Conservation (phyloP, 495 filamentous ascomycete species). For the Trichodelitschia bisporula region DNA sequence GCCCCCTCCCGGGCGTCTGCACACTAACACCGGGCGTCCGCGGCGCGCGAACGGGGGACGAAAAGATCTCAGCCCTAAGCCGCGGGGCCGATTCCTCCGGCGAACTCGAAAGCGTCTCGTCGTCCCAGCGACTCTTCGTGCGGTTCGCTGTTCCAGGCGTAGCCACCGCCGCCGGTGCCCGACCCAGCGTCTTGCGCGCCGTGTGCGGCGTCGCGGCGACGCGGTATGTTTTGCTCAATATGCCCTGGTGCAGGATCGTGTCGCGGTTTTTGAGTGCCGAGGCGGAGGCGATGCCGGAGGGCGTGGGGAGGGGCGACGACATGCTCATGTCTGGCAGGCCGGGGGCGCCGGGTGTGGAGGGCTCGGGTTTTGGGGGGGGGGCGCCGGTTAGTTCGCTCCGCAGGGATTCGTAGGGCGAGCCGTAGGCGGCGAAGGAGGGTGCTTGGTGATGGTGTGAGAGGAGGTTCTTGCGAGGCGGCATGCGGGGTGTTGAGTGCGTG, state of each 20-base stretch:
- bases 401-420: slow-evolving; percentile 41
- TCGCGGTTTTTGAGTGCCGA: slow-evolving; percentile 24
- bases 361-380: slow-evolving; percentile 19
- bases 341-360: slow-evolving; percentile 23
- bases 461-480: slow-evolving; percentile 8
- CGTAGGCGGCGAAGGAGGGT: slow-evolving; percentile 25
- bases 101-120: slow-evolving; percentile 51
- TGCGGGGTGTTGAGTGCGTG: slow-evolving; percentile 15
- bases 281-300: slow-evolving; percentile 7
- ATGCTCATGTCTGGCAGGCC: slow-evolving; percentile 31
- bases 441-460: no score
- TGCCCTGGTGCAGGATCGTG: slow-evolving; percentile 66
- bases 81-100: slow-evolving; percentile 59
- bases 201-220: slow-evolving; percentile 73
- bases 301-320: slow-evolving; percentile 18
- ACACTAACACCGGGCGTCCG: slow-evolving; percentile 58
- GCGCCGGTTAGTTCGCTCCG: slow-evolving; percentile 26
- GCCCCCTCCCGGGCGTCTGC: slow-evolving; percentile 33
- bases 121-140: slow-evolving; percentile 15
- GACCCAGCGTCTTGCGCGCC: slow-evolving; percentile 11
- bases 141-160: slow-evolving; percentile 13
- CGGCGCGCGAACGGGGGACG: slow-evolving; percentile 32
- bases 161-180: slow-evolving; percentile 6
- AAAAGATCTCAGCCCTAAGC: slow-evolving; percentile 65
- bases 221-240: slow-evolving; percentile 84